Base-by-base conservation (phyloP, 179 eudicot genomes). In the Corrigiola litoralis region DNA sequence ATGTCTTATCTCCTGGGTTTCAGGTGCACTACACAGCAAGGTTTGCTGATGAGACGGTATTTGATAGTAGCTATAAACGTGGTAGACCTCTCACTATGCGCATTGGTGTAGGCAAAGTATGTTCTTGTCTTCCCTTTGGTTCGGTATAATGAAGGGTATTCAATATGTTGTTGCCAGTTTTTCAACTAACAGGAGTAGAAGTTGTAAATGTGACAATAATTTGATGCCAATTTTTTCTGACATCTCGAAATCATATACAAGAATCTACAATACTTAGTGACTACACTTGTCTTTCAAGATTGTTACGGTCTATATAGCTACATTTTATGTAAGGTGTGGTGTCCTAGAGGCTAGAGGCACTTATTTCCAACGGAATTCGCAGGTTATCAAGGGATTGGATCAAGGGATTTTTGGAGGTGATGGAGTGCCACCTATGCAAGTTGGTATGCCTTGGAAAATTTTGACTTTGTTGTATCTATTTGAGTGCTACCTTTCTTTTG, bases 321-420 rank as follows among this genome's bases (percentile, higher is more conserved):
- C n/a, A n/a, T n/a, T n/a, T n/a, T n/a, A n/a, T 13, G 44, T 40
- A n/a, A 40, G 11, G 14, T 4, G 0, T 40, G 3, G 9, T 40
- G 44, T 6, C 16, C 14, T 40, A 40, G 2, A 10, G 40, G 18
- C 2, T 46, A 24, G 6, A 20, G 13, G 20, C 2, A 1, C 65
- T 16, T 0, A 11, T 38, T 36, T 36, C 17, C 8, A 10, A 32
- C 27, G 6, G n/a, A 27, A 64, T 5, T 58, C 27, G 28, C 82
- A 92, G 98, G 88, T 89, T 52, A 89, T 92, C n/a, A 89, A 36
- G 68, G 96, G 98, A 78, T 75, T 92, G 79, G 98, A 92, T 76
- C 96, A 92, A 76, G 98, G 98, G 51, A 92, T 92, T 50, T 73
- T 78, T 41, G 96, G 98, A 37, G 96, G 95, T 67, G 95, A 85